Evolutionary conservation across 805 yeast genomes (phyloP).

Genomic region (Yarrowia porcina): DNA sequence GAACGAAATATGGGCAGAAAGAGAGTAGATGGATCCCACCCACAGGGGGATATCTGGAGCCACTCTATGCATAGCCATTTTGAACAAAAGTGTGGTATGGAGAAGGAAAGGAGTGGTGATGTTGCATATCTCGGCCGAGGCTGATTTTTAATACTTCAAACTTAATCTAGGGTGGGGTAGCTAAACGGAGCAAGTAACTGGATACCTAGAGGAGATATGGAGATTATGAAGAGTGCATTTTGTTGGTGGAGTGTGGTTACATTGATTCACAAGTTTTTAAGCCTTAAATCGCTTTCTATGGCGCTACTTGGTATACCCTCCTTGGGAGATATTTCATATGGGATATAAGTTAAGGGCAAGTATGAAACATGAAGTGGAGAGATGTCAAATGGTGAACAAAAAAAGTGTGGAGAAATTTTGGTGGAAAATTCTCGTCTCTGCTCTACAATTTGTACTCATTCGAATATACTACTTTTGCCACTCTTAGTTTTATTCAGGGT

Average conservation of each 20-base stretch:
- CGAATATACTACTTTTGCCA: too few relatives aligned
- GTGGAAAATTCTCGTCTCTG: too few relatives aligned
- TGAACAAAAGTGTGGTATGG: neutral
- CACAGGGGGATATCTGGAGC: constrained; percentile 63
- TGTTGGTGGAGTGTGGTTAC: neutral
- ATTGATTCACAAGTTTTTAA: too few relatives aligned
- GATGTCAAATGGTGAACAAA: too few relatives aligned
- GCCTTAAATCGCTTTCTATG: too few relatives aligned
- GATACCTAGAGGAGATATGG: neutral
- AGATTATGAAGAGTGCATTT: neutral
- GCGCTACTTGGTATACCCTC: too few relatives aligned
- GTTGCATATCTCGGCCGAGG: neutral
- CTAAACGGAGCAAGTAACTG: neutral
- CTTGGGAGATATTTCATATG: too few relatives aligned
- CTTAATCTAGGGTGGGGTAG: neutral
- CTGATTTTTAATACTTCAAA: neutral
- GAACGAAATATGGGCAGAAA: constrained; percentile 53
- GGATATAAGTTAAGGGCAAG: too few relatives aligned
- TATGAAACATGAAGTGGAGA: too few relatives aligned
- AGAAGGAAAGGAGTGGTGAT: neutral
- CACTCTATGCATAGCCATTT: constrained; percentile 52
- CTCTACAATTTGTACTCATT: too few relatives aligned
- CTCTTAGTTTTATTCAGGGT: too few relatives aligned
- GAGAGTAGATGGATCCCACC: constrained; percentile 68
- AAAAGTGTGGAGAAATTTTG: too few relatives aligned